Base-by-base conservation (phyloP, 805 yeast species). In the Candida insectorum region DNA sequence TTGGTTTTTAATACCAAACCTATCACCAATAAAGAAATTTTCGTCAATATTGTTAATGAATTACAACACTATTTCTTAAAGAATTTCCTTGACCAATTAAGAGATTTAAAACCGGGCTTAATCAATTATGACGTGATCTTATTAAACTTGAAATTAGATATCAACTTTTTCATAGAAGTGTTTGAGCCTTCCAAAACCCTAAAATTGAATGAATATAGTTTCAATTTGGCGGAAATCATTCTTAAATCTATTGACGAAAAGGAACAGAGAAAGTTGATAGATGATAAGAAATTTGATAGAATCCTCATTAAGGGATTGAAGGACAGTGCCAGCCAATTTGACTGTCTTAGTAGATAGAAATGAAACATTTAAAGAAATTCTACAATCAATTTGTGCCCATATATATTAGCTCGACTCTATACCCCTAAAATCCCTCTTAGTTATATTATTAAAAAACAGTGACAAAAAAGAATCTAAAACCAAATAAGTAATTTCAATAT, bases 1-100 rank as follows among this genome's bases (percentile, higher is more conserved):
- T 45, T 66, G 24, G 57, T 62, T 4, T 60, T 65, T 31, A 55
- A 51, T 12, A 54, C 66, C 17, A 63, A 62, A 37, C 73, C 73
- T 10, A 52, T 66, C 13, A 64, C 71, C 1, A 62, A 60, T 12
- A 39, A 40, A 5, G 62, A 55, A 10, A 58, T 62, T 5, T 66
- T 66, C 31, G 47, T 54, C 10, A 56, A 48, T 15, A 56, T 66
- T 5, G 51, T 65, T 5, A 62, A 59, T 30, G 68, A 65, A 30
- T 47, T 66, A 16, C 71, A 66, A 36, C 51, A 55, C 25, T 58
- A 52, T 21, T 59, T 62, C 31, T 45, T 66, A 38, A 54, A 58
- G 38, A 53, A 47, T 16, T 52, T 62, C 16, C 46, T 66, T 31
- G 62, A 53, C 34, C 48, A 56, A 28, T 41, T 62, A 19, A 41